Base-by-base conservation (phyloP, 306 rosid species). In the Acacia melanoxylon region DNA sequence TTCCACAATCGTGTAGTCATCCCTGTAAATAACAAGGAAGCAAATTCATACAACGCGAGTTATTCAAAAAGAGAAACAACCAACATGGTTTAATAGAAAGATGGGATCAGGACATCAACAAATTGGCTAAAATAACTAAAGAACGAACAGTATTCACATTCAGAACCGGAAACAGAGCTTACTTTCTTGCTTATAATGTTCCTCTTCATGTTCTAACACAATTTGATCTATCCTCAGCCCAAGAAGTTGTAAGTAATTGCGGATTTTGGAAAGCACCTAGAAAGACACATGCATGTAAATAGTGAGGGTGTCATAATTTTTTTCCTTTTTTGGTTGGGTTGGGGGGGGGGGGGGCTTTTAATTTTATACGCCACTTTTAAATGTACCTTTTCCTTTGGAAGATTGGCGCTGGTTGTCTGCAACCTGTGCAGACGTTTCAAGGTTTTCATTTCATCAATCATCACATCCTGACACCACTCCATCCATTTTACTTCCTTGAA, bases 401-500 rank as follows among this genome's bases (percentile, higher is more conserved):
- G 99, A 87, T 94, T 76, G 35, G 97, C 98, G 87, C 99, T 96
- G 61, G 89, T 94, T 37, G 87, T 87, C 86, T 96, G 99, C 97
- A 96, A 89, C 75, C 93, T 89, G 77, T 91, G 86, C 68, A 96
- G 98, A 70, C 99, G 94, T 65, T 89, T 86, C 85, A 96, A 86
- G 42, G 99, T 96, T 87, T 87, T 94, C 77, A 87, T 94, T 88
- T 94, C 94, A 14, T 84, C 96, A 56, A 81, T 78, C 99, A 96
- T 94, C 74, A 94, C 91, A 89, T 96, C 99, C 86, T 91, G 92
- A 86, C 99, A 96, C 99, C 99, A 96, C 88, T 96, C 99, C 97
- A 92, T 94, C 99, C 99, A 94, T 85, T 96, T 96, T 75, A 94
- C 98, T 78, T 96, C 98, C 93, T 92, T 96, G 80, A 96, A 96